Evolutionary conservation across 495 filamentous ascomycete genomes (phyloP), one percentile per base, ranked within the genome.

Genomic region (Friedmanniomyces endolithicus): DNA sequence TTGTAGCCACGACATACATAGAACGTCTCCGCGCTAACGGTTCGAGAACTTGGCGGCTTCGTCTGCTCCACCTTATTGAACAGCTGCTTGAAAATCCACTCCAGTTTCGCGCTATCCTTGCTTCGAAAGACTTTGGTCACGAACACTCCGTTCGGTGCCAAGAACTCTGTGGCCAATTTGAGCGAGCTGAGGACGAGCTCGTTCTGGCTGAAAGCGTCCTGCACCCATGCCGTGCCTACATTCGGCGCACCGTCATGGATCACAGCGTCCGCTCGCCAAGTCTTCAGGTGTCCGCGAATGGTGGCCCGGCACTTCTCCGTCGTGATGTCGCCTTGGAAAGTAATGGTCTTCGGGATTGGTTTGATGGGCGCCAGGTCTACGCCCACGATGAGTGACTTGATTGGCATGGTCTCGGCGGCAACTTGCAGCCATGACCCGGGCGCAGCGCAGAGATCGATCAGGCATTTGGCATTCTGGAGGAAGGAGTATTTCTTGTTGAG

Each of bases 401-500:
- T 72, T 1, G 92, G 92, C 90, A 96, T 96, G 39, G 81, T 85
- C 76, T 96, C 90, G 63, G 88, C 86, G 33, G 89, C 89, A 41
- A 99, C 94, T 78, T 99, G 92, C 80, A 86, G 94, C 92, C 92
- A 99, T 71, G 89, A 95, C 70, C 92, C 92, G 35, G 92, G 92
- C 19, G 92, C 92, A 55, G 92, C 92, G 70, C 92, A 99, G 56
- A 99, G 85, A 83, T 99, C 92, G 57, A 99, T 75, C 40, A 94
- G 74, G 52, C 97, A 94, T 71, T 86, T 95, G 70, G 87, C 89
- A 74, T 90, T 90, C 69, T 96, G 88, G 57, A 99, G 75, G 71
- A 99, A 97, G 57, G 87, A 84, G 83, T 94, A 97, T 65, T 95
- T 97, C 72, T 95, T 94, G 74, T 99, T 99, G 62, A 99, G 75